phyloP scores from a whole-genome alignment of 768 basidiomycete genomes.

The Macrolepiota albuminosa region DNA sequence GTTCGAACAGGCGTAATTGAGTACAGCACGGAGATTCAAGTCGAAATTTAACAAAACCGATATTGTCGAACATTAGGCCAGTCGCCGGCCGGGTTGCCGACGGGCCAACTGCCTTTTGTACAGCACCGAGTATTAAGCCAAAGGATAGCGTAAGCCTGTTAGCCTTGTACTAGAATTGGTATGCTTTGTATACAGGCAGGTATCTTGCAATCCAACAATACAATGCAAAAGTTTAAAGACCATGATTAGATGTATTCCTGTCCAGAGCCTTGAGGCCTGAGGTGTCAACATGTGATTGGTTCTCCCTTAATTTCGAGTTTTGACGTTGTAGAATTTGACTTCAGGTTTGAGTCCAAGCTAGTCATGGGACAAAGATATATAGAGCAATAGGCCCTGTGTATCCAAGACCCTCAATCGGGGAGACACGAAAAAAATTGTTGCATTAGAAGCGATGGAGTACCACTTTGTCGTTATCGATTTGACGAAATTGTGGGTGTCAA shows the following conservation, averaged over 20 bases:
- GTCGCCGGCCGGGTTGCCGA: not conserved
- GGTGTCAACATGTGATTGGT: not conserved
- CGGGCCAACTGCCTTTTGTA: not conserved
- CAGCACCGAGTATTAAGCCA: not conserved
- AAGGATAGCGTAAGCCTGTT: not conserved
- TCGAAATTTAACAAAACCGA: not conserved
- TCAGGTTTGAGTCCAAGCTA: not conserved
- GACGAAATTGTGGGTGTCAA: not conserved
- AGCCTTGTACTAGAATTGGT: no score
- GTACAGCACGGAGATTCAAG: not conserved
- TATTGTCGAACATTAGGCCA: not conserved
- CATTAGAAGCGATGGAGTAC: not conserved
- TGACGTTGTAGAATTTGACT: not conserved
- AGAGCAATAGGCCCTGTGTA: not conserved
- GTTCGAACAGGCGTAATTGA: not conserved
- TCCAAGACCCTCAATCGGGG: not conserved
- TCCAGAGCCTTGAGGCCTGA: not conserved
- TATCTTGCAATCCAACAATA: not conserved
- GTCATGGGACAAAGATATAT: not conserved
- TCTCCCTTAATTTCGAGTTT: not conserved
- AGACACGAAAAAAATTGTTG: not conserved
- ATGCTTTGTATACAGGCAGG: not conserved
- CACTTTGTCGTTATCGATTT: not conserved
- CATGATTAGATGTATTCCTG: not conserved
- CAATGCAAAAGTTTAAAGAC: not conserved